Conservation (phyloP, 768 basidiomycete genomes). For the Termitomyces sp. region DNA sequence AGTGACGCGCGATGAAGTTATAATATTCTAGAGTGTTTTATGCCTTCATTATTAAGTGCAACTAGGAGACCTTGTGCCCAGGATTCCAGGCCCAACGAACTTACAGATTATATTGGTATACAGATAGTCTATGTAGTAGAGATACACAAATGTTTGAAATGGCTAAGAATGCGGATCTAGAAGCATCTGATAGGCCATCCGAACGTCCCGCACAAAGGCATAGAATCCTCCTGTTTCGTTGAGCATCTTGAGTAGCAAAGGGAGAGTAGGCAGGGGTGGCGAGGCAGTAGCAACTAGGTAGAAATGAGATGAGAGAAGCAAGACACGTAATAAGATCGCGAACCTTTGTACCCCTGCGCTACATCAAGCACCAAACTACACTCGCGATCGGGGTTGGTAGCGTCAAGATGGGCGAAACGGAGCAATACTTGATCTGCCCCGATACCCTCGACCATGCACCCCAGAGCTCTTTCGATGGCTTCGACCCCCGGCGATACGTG, state of each 20-base stretch:
- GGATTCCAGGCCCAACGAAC: too few species aligned
- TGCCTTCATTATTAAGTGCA: too few species aligned
- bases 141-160: neutral
- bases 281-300: slow-evolving; percentile 77
- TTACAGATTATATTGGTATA: neutral
- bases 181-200: slow-evolving; percentile 49
- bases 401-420: slow-evolving; percentile 68
- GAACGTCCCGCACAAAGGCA: slow-evolving; percentile 65
- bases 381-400: slow-evolving; percentile 54
- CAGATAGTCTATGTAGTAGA: neutral
- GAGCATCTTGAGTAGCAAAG: slow-evolving; percentile 66
- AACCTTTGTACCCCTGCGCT: slow-evolving; percentile 63
- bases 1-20: too few species aligned
- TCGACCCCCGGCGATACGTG: slow-evolving; percentile 53
- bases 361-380: slow-evolving; percentile 79
- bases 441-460: slow-evolving; percentile 76
- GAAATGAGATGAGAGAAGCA: neutral
- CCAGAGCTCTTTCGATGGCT: slow-evolving; percentile 54
- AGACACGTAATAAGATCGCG: neutral
- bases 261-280: slow-evolving; percentile 65
- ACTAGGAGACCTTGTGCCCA: too few species aligned
- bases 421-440: slow-evolving; percentile 70
- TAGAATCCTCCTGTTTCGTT: slow-evolving; percentile 72
- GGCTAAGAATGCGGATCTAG: slow-evolving; percentile 1
- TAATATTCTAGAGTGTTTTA: too few species aligned